A percentile compares a stretch with the other conserved stretches of the same genome.
Evolutionary conservation across 108 stramenopile genomes (phyloP).

Genomic region (Fragilariopsis cylindrus): DNA sequence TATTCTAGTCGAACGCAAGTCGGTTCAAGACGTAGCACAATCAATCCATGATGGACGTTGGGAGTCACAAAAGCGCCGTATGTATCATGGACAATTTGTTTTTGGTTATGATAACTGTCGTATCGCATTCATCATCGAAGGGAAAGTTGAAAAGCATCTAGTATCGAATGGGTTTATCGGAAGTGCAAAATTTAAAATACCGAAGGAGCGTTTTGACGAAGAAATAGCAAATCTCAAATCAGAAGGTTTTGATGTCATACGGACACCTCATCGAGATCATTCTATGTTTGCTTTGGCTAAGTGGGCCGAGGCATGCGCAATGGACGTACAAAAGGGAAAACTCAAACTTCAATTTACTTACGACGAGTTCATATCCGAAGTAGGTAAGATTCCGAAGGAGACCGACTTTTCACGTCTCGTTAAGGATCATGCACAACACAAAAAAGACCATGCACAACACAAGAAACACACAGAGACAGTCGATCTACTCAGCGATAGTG

Average conservation of each 20-base stretch:
- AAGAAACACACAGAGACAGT: not conserved
- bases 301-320: constrained; percentile 16
- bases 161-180: constrained; percentile 65
- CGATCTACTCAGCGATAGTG: not conserved
- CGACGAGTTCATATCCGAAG: constrained; percentile 22
- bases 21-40: constrained; percentile 62
- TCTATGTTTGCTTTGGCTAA: constrained; percentile 27
- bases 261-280: constrained; percentile 11
- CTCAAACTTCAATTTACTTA: constrained; percentile 19
- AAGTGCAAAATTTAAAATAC: constrained; percentile 29
- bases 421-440: constrained; percentile 8
- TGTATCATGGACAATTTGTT: constrained; percentile 71
- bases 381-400: constrained; percentile 23
- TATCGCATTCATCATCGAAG: constrained; percentile 67
- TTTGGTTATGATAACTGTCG: constrained; percentile 58
- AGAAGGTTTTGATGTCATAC: constrained; percentile 38
- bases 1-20: constrained; percentile 67
- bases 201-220: constrained; percentile 17
- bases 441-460: not conserved
- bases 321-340: constrained; percentile 16
- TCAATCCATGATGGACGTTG: constrained; percentile 67
- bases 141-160: constrained; percentile 47
- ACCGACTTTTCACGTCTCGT: constrained; percentile 31
- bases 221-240: constrained; percentile 31
- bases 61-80: constrained; percentile 58